Base-by-base conservation (phyloP, 208 protist genomes). In the Leishmania lainsoni region DNA sequence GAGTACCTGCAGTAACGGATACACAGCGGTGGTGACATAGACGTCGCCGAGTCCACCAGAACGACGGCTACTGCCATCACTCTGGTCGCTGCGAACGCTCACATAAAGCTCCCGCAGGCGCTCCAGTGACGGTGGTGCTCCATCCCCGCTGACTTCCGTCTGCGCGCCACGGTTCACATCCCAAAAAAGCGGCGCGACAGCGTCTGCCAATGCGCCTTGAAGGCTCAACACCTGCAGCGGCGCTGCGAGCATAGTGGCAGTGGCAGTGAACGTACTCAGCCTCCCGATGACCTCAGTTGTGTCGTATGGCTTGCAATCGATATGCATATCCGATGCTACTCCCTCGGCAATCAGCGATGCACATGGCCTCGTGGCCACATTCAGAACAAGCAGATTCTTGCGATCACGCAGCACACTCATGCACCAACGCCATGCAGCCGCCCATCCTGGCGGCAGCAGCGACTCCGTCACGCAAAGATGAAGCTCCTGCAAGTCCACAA, bases 391-490 rank as follows among this genome's bases (percentile, higher is more conserved):
- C 29, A 91, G 68, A 78, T 80, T 85, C 45, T 42, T 20, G 48
- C 86, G 81, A 3, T 54, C 61, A 20, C 70, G 68, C 70, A 93
- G 78, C 35, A 87, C 74, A 51, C 69, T 71, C 70, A 85, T 83
- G 54, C 88, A 79, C 90, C 88, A 91, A 29, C 79, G 81, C 90
- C 90, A 93, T 16, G 86, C 70, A 45, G 80, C 68, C 76, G 71
- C 72, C 76, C 83, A 81, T 58, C 76, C 80, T 1, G 71, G n/a
- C 5, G 80, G 78, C 74, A 93, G 56, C 59, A 61, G 42, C 8
- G 75, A 81, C 76, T 87, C 83, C 32, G 74, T 80, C 5, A 93
- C 78, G 35, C 77, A 75, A 17, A 84, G 42, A 76, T 92, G 83
- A 71, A 93, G 83, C 74, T 90, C 90, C 77, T 88, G 75, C 54